Base-by-base conservation (phyloP, 2,329 filamentous ascomycete genomes). In the Aspergillus brasiliensis region DNA sequence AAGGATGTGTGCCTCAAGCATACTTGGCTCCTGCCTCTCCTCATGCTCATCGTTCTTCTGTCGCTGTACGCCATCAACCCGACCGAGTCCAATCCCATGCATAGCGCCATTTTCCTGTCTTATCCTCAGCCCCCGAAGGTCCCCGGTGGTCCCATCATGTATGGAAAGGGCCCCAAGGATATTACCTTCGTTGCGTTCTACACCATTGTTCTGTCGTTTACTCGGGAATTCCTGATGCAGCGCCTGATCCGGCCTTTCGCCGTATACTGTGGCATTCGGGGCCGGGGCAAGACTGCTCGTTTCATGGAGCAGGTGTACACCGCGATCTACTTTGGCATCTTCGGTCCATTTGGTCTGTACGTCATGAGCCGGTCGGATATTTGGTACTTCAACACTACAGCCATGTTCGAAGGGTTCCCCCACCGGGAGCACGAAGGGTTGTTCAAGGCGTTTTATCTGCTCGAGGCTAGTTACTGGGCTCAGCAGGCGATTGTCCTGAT, bases 291-390 rank as follows among this genome's bases (percentile, higher is more conserved):
- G 80, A 92, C 95, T 71, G 85, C 88, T 15, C 89, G 93, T 34
- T 97, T 97, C 83, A 95, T 97, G 91, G 93, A 98, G 77, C 93
- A 98, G 79, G 87, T 90, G 72, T 98, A 98, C 79, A 97, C 93
- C 1, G 93, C 92, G 25, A 81, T 97, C 56, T 97, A 98, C 83
- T 97, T 97, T 76, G 86, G 78, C 47, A 75, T 95, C 59, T 88
- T 96, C 59, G 92, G 92, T 1, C 92, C 92, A 1, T 88, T 88
- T 57, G 93, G 93, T 56, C 77, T 97, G 70, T 97, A 90, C 74
- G 91, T 97, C 74, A 97, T 98, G 93, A 90, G 85, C 71, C 84
- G 86, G 63, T 94, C 91, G n/a, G 89, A 92, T 7, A 87, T 97
- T 44, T 97, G 92, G 94, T 97, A 96, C 77, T 97, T 96, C 84